Base-by-base conservation (phyloP, 805 yeast species). In the Cyberlindnera japonica region DNA sequence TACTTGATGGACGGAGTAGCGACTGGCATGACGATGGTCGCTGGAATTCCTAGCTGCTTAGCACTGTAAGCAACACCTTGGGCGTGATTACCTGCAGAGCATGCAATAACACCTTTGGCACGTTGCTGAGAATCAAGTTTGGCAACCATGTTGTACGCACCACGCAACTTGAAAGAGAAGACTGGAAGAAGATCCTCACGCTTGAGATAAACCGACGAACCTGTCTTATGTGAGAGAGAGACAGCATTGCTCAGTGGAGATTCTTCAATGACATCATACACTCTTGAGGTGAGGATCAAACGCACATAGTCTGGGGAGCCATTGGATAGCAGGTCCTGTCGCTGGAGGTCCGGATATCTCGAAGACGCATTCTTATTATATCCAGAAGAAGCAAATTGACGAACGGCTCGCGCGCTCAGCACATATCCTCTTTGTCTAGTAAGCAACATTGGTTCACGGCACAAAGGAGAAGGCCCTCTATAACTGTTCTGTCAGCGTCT, bases 31-130 rank as follows among this genome's bases (percentile, higher is more conserved):
- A 93, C 98, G 39, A 93, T 93, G 5, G 97, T 91, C 4, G 98
- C 91, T 4, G 96, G 93, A 38, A 93, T 88, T 20, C 82, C 83
- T 57, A 93, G 69, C 44, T 82, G 78, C 45, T 78, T 79, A 4
- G 98, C 96, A 17, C 95, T 83, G 60, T 65, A 91, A 0, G 99
- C 99, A 12, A 93, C 98, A 51, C 99, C 99, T 61, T 93, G 99
- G 2, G 99, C 99, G 55, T 93, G 99, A 63, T 93, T 93, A 25
- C 99, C 99, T 4, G 99, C 99, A 22, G 97, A 88, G 57, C 98
- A 93, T 0, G 98, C 97, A 59, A 95, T 84, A 40, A 93, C 97
- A 53, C 99, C 99, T 71, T 61, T 87, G 54, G 48, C 81, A 74
- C 52, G 81, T 26, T 64, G 57, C 7, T 59, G 38, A n/a, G 75